A percentile compares a stretch with the other conserved stretches of the same genome.
Conservation (phyloP, 2,329 filamentous ascomycete species). For the Chalara sp. region DNA sequence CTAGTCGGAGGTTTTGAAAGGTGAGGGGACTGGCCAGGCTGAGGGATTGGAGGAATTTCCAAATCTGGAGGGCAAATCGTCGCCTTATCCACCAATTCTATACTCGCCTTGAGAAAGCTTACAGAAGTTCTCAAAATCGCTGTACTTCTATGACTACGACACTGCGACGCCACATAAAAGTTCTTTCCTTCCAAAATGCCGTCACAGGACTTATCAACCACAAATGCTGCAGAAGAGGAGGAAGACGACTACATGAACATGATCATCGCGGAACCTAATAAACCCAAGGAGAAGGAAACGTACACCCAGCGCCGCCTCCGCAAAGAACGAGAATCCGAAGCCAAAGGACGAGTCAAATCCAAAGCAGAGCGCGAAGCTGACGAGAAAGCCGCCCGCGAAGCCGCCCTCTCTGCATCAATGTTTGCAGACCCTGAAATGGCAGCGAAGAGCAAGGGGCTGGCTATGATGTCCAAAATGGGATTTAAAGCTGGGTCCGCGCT, state of each 20-base stretch:
- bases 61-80: too few relatives aligned
- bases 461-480: slow-evolving; percentile 96
- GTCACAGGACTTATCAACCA: too few relatives aligned
- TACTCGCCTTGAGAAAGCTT: too few relatives aligned
- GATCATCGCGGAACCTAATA: slow-evolving; percentile 65
- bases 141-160: too few relatives aligned
- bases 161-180: too few relatives aligned
- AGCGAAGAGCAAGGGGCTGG: slow-evolving; percentile 74
- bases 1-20: too few relatives aligned
- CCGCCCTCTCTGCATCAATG: slow-evolving; percentile 67
- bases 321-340: slow-evolving; percentile 54
- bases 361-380: slow-evolving; percentile 78
- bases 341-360: slow-evolving; percentile 62
- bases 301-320: slow-evolving; percentile 46
- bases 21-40: too few relatives aligned
- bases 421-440: slow-evolving; percentile 45
- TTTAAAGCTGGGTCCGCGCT: slow-evolving; percentile 72
- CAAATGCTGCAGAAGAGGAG: slow-evolving; percentile 46
- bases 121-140: too few relatives aligned
- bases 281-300: slow-evolving; percentile 46
- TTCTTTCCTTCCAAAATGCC: too few relatives aligned
- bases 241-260: slow-evolving; percentile 98
- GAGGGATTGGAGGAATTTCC: too few relatives aligned
- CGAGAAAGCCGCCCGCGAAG: slow-evolving; percentile 65
- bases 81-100: too few relatives aligned